phyloP scores from a whole-genome alignment of 768 basidiomycete genomes.

The Pisolithus sp. region DNA sequence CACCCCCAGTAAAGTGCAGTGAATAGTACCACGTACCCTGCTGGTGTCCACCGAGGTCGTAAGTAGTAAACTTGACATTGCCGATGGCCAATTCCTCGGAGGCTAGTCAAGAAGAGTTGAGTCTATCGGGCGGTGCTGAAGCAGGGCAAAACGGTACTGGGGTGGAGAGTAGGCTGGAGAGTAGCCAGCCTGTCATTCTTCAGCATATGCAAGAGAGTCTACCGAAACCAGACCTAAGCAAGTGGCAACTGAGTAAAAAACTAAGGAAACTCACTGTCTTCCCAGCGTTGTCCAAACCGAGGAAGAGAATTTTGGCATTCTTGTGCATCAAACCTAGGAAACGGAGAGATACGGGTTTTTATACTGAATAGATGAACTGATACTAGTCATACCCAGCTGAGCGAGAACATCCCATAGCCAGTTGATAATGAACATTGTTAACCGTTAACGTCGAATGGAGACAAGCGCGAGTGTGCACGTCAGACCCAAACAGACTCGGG shows the following conservation, averaged over 20 bases:
- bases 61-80: conserved; percentile 98
- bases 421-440: conserved; percentile 75
- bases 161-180: conserved; percentile 96
- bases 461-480: conserved; percentile 17
- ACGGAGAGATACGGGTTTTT: background rate
- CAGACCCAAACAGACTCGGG: conserved; percentile 3
- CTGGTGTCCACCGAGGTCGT: conserved; percentile 96
- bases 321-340: conserved; percentile 82
- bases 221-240: conserved; percentile 4
- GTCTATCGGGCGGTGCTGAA: background rate
- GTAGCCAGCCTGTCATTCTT: conserved; percentile 98
- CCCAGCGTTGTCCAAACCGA: conserved; percentile 97
- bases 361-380: conserved; percentile 1
- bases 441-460: conserved; percentile 9
- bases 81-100: conserved; percentile 99
- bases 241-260: background rate
- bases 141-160: conserved; percentile 55
- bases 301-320: conserved; percentile 99
- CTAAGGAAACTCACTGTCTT: conserved; percentile 69
- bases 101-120: conserved; percentile 42
- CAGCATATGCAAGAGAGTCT: conserved; percentile 98
- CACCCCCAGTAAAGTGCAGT: background rate
- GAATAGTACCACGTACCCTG: conserved; percentile 54
- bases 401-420: conserved; percentile 98
- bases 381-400: conserved; percentile 65